Percentiles rank a stretch among this genome's conserved stretches.
These are phyloP conservation scores for Terana coerulea DNA, from an alignment of 768 basidiomycete species.

Conservation along the genomic window DNA sequence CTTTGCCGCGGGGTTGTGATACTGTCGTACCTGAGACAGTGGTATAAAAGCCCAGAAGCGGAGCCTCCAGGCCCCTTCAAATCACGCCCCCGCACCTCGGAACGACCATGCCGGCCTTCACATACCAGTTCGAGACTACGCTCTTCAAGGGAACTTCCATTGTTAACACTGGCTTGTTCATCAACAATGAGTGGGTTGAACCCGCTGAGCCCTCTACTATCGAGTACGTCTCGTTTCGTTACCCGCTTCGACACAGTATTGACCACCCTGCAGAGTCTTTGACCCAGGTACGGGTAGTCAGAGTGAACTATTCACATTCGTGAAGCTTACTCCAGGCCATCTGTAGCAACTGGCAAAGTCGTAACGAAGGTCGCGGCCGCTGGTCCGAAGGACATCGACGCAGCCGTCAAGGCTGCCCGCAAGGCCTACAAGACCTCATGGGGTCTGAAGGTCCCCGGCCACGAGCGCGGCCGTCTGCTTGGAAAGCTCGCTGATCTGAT, in stretches of 20 bases:
- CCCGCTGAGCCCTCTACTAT: conserved; percentile 8
- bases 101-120: conserved; percentile 16
- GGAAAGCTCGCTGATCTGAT: conserved; percentile 49
- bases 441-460: conserved; percentile 47
- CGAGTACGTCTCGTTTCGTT: conserved; percentile 12
- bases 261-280: neutral
- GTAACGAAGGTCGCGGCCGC: conserved; percentile 33
- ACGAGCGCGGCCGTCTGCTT: conserved; percentile 37
- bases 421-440: conserved; percentile 40
- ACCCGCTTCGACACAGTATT: neutral
- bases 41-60: no score
- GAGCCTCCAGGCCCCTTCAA: no score
- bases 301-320: neutral
- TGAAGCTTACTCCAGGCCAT: neutral
- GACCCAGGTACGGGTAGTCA: neutral
- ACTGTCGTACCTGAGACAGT: no score
- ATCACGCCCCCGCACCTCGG: neutral
- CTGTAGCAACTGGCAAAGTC: conserved; percentile 7
- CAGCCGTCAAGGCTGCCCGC: conserved; percentile 39
- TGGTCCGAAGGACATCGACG: conserved; percentile 40
- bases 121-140: conserved; percentile 23
- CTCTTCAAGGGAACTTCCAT: conserved; percentile 24
- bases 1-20: no score
- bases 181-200: conserved; percentile 33
- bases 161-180: conserved; percentile 39